phyloP scores from a whole-genome alignment of 1,284 basidiomycete species.

The Cerrena zonata region DNA sequence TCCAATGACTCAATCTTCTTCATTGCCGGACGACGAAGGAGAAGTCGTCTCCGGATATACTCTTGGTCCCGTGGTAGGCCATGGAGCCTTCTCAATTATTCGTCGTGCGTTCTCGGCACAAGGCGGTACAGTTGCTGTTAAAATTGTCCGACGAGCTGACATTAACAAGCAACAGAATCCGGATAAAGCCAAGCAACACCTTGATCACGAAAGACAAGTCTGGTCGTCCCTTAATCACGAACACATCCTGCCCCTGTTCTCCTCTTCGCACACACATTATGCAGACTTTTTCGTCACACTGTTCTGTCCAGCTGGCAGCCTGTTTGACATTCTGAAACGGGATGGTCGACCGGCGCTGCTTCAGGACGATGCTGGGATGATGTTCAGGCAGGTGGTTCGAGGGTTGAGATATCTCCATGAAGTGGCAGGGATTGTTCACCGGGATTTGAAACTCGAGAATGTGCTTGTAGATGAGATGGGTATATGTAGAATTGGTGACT shows the following conservation, averaged over 20 bases:
- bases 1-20: constrained; percentile 25
- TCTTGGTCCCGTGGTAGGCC: constrained; percentile 73
- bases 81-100: constrained; percentile 85
- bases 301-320: constrained; percentile 76
- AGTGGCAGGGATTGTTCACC: constrained; percentile 73
- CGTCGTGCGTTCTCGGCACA: constrained; percentile 62
- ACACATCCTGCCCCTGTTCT: constrained; percentile 79
- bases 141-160: constrained; percentile 65
- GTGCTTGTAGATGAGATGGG: constrained; percentile 85
- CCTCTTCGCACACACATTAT: constrained; percentile 55
- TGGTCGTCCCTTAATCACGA: constrained; percentile 75
- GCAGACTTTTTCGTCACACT: constrained; percentile 83
- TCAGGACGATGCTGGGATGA: constrained; percentile 77
- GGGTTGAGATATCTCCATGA: constrained; percentile 85
- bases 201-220: constrained; percentile 73
- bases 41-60: constrained; percentile 64
- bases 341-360: constrained; percentile 60
- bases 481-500: constrained; percentile 76
- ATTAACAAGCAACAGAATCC: constrained; percentile 46
- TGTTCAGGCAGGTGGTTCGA: constrained; percentile 85
- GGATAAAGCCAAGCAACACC: constrained; percentile 44
- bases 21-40: constrained; percentile 53
- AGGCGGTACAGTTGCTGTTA: constrained; percentile 75
- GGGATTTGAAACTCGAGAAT: constrained; percentile 96
- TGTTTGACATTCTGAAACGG: constrained; percentile 78